These are phyloP conservation scores for Leccinum ochraceum DNA, from an alignment of 768 basidiomycete species.

Conservation along the genomic window DNA sequence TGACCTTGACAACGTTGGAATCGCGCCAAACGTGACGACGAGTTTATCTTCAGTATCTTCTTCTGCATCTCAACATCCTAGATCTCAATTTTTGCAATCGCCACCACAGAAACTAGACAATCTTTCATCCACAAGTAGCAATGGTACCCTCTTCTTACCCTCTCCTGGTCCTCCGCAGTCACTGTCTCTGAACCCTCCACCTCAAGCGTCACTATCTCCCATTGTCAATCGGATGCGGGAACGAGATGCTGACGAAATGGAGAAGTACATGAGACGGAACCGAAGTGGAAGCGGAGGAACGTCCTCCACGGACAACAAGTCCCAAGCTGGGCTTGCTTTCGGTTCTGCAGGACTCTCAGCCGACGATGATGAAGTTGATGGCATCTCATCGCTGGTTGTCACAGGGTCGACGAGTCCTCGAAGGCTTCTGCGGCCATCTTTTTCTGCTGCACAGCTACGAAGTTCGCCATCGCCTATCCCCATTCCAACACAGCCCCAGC, in stretches of 20 bases:
- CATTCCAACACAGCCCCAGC: constrained; percentile 36
- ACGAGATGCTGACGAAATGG: constrained; percentile 84
- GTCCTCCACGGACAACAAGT: constrained; percentile 70
- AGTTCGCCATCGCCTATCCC: constrained; percentile 43
- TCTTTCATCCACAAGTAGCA: constrained; percentile 35
- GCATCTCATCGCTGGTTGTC: constrained; percentile 45
- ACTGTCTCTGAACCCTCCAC: constrained; percentile 37
- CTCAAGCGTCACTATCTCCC: constrained; percentile 61
- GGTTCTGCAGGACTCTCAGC: constrained; percentile 52
- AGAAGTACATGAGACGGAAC: constrained; percentile 80
- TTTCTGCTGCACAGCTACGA: constrained; percentile 76
- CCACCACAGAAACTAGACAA: constrained; percentile 39
- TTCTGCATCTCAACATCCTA: constrained; percentile 57
- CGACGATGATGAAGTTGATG: constrained; percentile 55
- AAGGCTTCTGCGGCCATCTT: constrained; percentile 63
- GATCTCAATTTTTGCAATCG: constrained; percentile 42
- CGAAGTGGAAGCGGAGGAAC: constrained; percentile 79
- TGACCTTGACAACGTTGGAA: constrained; percentile 51
- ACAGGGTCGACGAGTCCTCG: constrained; percentile 61
- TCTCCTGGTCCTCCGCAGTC: constrained; percentile 40
- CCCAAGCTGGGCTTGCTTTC: constrained; percentile 51
- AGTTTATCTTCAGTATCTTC: constrained; percentile 63
- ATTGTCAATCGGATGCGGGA: constrained; percentile 80
- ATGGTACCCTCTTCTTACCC: constrained; percentile 38
- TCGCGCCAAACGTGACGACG: constrained; percentile 40